Conservation (phyloP, 306 rosid genomes). For the Pterocarpus santalinus region DNA sequence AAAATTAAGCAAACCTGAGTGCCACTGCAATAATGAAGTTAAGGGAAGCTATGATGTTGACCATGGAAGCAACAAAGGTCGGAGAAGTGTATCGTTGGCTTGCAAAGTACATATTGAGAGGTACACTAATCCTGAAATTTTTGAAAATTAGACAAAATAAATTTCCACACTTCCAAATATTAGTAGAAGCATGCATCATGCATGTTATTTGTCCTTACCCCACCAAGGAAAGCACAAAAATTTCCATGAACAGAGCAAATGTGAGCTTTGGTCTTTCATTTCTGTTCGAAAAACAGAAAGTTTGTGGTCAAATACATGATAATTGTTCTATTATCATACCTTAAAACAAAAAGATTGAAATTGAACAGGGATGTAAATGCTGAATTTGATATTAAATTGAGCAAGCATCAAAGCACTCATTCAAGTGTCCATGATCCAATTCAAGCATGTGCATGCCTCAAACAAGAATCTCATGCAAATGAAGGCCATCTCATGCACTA, state of each 20-base stretch:
- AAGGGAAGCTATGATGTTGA: slow-evolving; percentile 76
- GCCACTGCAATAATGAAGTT: slow-evolving; percentile 80
- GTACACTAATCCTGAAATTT: slow-evolving; percentile 66
- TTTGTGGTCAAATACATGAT: not conserved
- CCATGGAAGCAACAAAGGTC: slow-evolving; percentile 73
- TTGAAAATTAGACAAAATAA: slow-evolving; percentile 14
- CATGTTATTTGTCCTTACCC: slow-evolving; percentile 62
- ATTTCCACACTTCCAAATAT: not conserved
- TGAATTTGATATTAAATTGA: slow-evolving; percentile 10
- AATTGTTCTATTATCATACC: not conserved
- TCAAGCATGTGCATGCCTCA: slow-evolving; percentile 6
- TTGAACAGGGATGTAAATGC: not conserved
- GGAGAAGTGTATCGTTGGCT: slow-evolving; percentile 83
- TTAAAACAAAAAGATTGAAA: not conserved
- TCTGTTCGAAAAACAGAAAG: slow-evolving; percentile 53
- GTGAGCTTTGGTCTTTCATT: slow-evolving; percentile 76
- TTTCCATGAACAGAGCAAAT: slow-evolving; percentile 63
- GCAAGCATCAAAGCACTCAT: not conserved
- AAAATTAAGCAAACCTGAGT: slow-evolving; percentile 57
- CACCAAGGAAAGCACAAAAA: slow-evolving; percentile 78
- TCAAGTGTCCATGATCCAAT: not conserved
- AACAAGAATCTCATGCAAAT: not conserved
- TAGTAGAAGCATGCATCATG: not conserved
- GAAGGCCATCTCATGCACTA: no score
- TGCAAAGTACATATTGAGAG: slow-evolving; percentile 78